These are phyloP conservation scores for Debaryomyces nepalensis DNA, from an alignment of 1,139 yeast species.

Conservation along the genomic window DNA sequence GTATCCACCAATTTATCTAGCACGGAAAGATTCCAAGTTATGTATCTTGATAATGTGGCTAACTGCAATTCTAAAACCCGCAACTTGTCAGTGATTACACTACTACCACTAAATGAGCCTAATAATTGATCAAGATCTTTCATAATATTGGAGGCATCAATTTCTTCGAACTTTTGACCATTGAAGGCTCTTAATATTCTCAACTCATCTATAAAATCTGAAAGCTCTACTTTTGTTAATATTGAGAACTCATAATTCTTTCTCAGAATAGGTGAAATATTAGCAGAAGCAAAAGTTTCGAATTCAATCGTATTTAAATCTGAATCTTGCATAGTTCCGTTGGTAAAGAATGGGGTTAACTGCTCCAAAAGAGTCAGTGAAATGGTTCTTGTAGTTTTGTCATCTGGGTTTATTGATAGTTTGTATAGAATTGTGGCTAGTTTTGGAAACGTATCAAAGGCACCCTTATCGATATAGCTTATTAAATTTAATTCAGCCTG, in stretches of 20 bases:
- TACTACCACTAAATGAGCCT: conserved; percentile 11
- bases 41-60: not conserved
- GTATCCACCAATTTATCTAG: conserved; percentile 16
- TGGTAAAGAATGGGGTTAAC: conserved; percentile 11
- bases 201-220: conserved; percentile 21
- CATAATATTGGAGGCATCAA: conserved; percentile 10
- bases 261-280: conserved; percentile 17
- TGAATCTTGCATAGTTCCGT: conserved; percentile 9
- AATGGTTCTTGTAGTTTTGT: not conserved
- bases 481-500: conserved; percentile 13
- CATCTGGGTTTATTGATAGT: not conserved
- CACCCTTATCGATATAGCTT: conserved; percentile 4
- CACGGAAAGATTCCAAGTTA: conserved; percentile 18
- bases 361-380: conserved; percentile 2
- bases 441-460: conserved; percentile 8
- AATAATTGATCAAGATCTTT: conserved; percentile 10
- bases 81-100: conserved; percentile 9
- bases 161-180: conserved; percentile 8
- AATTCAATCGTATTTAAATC: conserved; percentile 3
- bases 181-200: conserved; percentile 17
- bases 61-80: conserved; percentile 4
- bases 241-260: conserved; percentile 25
- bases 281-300: conserved; percentile 12
- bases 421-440: conserved; percentile 6
- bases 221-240: conserved; percentile 20